phyloP scores from a whole-genome alignment of 2,329 filamentous ascomycete species.

The Didymella sp. region DNA sequence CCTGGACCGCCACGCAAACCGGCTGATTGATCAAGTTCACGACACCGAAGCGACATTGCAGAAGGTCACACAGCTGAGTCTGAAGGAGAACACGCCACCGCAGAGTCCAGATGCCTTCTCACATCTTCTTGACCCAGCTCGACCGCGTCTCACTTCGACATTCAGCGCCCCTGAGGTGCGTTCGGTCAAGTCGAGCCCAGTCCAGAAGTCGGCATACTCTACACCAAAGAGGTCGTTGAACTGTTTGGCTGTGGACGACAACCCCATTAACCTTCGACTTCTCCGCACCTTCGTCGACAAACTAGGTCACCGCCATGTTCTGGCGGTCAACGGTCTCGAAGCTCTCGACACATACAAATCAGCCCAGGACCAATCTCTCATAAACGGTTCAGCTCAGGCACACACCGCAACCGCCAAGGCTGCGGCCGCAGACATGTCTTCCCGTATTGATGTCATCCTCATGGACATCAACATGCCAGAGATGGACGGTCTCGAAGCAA shows the following conservation, averaged over 20 bases:
- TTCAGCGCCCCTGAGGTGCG: slow-evolving; percentile 44
- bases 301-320: slow-evolving; percentile 41
- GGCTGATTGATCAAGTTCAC: slow-evolving; percentile 19
- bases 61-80: slow-evolving; percentile 31
- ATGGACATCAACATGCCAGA: slow-evolving; percentile 51
- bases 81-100: slow-evolving; percentile 39
- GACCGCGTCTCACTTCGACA: slow-evolving; percentile 38
- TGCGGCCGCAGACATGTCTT: slow-evolving; percentile 4
- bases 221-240: slow-evolving; percentile 33
- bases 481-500: slow-evolving; percentile 52
- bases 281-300: slow-evolving; percentile 48
- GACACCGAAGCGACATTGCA: slow-evolving; percentile 24
- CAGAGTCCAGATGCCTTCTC: slow-evolving; percentile 15
- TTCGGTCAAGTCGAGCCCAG: slow-evolving; percentile 23
- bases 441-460: slow-evolving; percentile 40
- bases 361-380: slow-evolving; percentile 14
- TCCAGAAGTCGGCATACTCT: slow-evolving; percentile 28
- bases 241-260: slow-evolving; percentile 51
- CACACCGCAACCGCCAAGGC: slow-evolving; percentile 11
- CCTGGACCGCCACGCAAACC: slow-evolving; percentile 41
- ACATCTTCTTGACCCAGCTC: slow-evolving; percentile 21
- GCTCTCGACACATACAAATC: slow-evolving; percentile 44
- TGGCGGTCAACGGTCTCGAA: slow-evolving; percentile 48
- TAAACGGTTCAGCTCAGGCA: slow-evolving; percentile 7
- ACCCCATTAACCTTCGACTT: slow-evolving; percentile 50